Conservation (phyloP, 2,329 filamentous ascomycete species). For the Coniochaeta ligniaria region DNA sequence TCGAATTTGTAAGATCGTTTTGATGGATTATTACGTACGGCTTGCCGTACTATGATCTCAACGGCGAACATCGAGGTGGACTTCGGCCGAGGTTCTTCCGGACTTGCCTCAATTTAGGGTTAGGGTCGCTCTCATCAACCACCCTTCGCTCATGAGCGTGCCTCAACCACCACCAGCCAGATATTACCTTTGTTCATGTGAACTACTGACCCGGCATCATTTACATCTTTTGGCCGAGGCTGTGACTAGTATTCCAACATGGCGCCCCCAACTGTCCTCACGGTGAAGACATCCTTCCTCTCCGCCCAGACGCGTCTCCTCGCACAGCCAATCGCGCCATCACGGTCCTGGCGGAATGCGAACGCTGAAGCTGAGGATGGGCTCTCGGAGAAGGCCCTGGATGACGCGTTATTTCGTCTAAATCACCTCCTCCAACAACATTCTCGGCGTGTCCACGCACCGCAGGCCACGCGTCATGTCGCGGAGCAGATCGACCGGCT, state of each 20-base stretch:
- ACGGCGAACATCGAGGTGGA: neutral
- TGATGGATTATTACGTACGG: no score
- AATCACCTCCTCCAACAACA: constrained; percentile 60
- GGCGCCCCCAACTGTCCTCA: constrained; percentile 42
- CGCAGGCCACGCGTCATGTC: constrained; percentile 62
- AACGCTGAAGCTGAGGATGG: constrained; percentile 32
- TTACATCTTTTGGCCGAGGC: no score
- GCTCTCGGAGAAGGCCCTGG: constrained; percentile 41
- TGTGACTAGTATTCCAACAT: constrained; percentile 7
- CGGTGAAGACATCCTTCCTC: constrained; percentile 59
- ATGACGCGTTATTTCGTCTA: constrained; percentile 50
- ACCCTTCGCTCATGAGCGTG: neutral
- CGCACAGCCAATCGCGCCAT: constrained; percentile 49
- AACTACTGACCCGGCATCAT: no score
- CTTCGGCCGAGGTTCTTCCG: neutral
- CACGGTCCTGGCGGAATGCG: constrained; percentile 41
- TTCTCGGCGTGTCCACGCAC: constrained; percentile 56
- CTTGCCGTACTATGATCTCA: no score
- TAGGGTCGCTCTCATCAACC: neutral
- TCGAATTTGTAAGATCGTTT: no score
- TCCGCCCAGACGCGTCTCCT: constrained; percentile 55
- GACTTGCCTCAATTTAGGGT: neutral
- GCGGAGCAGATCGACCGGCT: constrained; percentile 65
- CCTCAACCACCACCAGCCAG: neutral
- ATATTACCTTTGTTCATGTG: no score